phyloP scores from a whole-genome alignment of 345 rosid genomes.

The Eucalyptus curtisii region DNA sequence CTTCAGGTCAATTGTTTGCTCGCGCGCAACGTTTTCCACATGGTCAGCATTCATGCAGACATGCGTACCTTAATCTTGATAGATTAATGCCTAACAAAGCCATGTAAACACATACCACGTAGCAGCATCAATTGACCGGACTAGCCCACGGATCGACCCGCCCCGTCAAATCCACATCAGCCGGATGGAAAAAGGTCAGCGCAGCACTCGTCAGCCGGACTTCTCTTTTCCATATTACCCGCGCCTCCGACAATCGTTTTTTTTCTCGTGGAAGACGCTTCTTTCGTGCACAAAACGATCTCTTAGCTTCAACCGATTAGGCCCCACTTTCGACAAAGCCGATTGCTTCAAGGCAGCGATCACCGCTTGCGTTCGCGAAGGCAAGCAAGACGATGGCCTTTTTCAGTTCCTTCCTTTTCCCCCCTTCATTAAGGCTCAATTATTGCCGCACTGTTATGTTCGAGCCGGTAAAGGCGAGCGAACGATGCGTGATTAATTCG shows the following conservation, averaged over 20 bases:
- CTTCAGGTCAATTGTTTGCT: accelerated
- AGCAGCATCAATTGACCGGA: background rate
- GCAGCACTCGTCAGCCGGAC: background rate
- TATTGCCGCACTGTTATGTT: background rate
- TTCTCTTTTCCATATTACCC: background rate
- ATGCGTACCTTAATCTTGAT: background rate
- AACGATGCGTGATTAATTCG: background rate
- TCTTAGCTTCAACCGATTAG: background rate
- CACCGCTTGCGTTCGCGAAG: background rate
- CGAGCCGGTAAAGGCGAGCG: background rate
- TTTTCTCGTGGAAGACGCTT: background rate
- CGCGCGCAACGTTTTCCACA: background rate
- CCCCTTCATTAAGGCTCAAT: background rate
- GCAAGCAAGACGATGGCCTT: background rate
- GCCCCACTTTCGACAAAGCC: background rate
- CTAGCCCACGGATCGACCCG: background rate
- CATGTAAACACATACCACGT: background rate
- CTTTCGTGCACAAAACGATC: background rate
- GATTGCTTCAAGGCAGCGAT: background rate
- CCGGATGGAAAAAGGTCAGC: background rate
- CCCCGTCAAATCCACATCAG: background rate
- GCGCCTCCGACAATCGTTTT: background rate
- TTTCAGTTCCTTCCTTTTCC: background rate
- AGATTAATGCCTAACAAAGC: background rate
- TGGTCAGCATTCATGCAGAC: background rate